Percentiles rank a stretch among this genome's conserved stretches.
These are phyloP conservation scores for Phoma herbarum DNA, from an alignment of 2,329 filamentous ascomycete genomes.

Conservation along the genomic window DNA sequence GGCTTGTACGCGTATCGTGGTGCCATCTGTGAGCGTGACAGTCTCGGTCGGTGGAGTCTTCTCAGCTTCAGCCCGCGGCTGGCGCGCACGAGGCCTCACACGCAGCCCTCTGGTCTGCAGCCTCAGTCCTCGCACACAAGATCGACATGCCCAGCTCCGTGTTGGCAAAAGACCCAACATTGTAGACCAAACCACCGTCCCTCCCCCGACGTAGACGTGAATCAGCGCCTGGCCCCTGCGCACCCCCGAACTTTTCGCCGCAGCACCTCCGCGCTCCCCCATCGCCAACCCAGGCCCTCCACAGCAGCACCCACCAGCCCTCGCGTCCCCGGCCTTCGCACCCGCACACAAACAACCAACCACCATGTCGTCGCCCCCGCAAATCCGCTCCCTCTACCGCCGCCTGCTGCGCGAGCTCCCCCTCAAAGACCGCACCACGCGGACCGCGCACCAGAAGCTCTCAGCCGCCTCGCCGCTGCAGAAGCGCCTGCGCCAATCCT, in stretches of 20 bases:
- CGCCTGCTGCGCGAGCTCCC: slow-evolving; percentile 89
- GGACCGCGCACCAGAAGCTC: slow-evolving; percentile 51
- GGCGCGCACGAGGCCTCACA: slow-evolving; percentile 10
- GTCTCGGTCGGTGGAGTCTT: slow-evolving; percentile 2
- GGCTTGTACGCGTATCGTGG: slow-evolving; percentile 15
- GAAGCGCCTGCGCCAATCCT: slow-evolving; percentile 70
- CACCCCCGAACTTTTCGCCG: slow-evolving; percentile 22
- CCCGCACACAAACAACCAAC: slow-evolving; percentile 25
- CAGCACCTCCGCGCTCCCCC: slow-evolving; percentile 11
- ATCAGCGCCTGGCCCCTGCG: slow-evolving; percentile 11
- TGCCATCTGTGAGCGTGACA: slow-evolving; percentile 19
- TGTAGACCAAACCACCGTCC: background rate
- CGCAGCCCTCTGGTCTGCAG: slow-evolving; percentile 14
- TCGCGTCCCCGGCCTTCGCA: background rate
- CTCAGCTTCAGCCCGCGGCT: slow-evolving; percentile 1
- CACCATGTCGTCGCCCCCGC: slow-evolving; percentile 53
- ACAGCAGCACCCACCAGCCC: background rate
- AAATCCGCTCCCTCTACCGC: slow-evolving; percentile 82
- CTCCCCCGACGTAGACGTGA: no score
- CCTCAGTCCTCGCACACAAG: background rate
- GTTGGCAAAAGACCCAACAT: slow-evolving; percentile 13
- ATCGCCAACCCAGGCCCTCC: background rate
- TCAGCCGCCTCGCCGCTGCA: slow-evolving; percentile 73
- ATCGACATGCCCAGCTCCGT: slow-evolving; percentile 7
- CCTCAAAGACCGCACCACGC: slow-evolving; percentile 41